Base-by-base conservation (phyloP, 306 rosid species). In the Cicer arietinum region DNA sequence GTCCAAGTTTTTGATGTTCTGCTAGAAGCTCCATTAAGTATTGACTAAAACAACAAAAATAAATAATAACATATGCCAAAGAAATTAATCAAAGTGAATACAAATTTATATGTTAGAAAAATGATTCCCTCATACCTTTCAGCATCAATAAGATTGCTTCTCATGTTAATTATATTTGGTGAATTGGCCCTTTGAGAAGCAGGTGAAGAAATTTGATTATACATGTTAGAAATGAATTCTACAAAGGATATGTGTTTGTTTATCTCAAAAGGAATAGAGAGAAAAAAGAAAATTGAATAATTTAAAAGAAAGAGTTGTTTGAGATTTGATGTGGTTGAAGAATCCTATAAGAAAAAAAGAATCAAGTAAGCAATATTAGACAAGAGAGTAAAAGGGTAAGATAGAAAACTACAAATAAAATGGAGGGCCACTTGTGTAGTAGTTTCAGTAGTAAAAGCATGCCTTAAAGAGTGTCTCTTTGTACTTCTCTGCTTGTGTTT, bases 1-100 rank as follows among this genome's bases (percentile, higher is more conserved):
- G 90, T 56, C 79, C 83, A 69, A 86, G 86, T 66, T 86, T 86
- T 67, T 86, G 90, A 65, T 80, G 76, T 80, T 86, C 90, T 22
- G 84, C 83, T 41, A 86, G 63, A 48, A 86, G 69, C 68, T 86
- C 90, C 53, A 82, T 22, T 74, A 86, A 79, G 83, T 84, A 86
- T 59, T 84, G 90, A 86, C 90, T 86, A 18, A 17, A 53, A 76
- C 54, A 81, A 81, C 45, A 73, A 51, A 80, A 8, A 43, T 22
- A 45, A 60, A 83, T 10, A 83, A 76, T 57, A 64, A 42, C 73
- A 64, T 6, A 65, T 40, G 37, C 17, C 18, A 50, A n/a, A 77
- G 57, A 73, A 75, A 81, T 77, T 68, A 73, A 72, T 68, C 45
- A 45, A 67, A 41, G 14, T 25, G 16, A 50, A 30, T 13, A 14